Evolutionary conservation across 163 green algal genomes (phyloP).

Genomic region (Trebouxiophyceae sp.): DNA sequence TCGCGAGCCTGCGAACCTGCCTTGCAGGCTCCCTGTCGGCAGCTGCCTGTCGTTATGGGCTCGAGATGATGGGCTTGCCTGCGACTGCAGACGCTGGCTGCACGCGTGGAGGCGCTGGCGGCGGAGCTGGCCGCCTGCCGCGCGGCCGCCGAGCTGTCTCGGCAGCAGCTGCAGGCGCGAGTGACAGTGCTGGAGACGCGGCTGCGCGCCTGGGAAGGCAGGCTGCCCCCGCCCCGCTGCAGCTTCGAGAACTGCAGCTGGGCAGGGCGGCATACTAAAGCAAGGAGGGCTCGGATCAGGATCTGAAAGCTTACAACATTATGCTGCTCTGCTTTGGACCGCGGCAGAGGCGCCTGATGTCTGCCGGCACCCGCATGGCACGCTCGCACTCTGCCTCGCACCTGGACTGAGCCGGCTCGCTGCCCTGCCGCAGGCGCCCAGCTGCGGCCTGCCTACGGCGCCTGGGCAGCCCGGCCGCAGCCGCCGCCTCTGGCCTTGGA

Average conservation of each 20-base stretch:
- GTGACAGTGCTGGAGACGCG: not conserved
- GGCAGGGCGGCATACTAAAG: not conserved
- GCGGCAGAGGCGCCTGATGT: too few species aligned
- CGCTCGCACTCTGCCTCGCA: not conserved
- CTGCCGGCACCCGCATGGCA: not conserved
- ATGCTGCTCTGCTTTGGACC: too few species aligned
- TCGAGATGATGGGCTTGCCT: too few species aligned
- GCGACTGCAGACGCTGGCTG: conserved; percentile 61
- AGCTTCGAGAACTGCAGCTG: not conserved
- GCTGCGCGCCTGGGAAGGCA: not conserved
- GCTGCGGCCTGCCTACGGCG: not conserved
- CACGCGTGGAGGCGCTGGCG: conserved; percentile 64
- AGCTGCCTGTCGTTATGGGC: too few species aligned
- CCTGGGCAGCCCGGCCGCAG: too few species aligned
- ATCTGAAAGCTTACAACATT: not conserved
- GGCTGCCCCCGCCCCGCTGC: not conserved
- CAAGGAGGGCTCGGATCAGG: too few species aligned
- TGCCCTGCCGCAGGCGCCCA: not conserved
- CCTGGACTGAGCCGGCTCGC: too few species aligned
- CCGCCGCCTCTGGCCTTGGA: too few species aligned
- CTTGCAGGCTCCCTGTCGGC: too few species aligned
- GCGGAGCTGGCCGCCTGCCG: conserved; percentile 37
- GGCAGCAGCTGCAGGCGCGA: not conserved
- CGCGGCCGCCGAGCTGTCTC: conserved; percentile 34
- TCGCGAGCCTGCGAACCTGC: too few species aligned